Base-by-base conservation (phyloP, 2,329 filamentous ascomycete species). In the Fusarium algeriense region DNA sequence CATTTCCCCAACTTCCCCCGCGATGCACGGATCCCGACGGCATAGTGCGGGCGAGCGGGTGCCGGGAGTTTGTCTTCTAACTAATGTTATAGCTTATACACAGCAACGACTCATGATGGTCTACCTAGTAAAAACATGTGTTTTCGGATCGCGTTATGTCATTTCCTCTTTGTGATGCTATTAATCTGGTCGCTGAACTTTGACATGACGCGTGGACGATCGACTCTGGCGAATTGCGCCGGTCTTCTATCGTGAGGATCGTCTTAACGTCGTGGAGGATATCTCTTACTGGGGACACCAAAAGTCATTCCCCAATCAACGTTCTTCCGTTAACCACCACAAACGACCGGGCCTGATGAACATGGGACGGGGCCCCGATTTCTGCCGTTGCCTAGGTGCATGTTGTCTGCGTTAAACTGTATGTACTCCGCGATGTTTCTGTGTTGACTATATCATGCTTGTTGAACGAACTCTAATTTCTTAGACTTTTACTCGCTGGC, bases 1-100 rank as follows among this genome's bases (percentile, higher is more conserved):
- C 64, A 65, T 73, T 76, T 74, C 73, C 73, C 74, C 73, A 75
- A 75, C 70, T 76, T 74, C 71, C 71, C 74, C 73, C 74, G 67
- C 74, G 73, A 73, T 64, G 61, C 75, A 76, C 73, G 75, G 75
- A 73, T 74, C 65, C 66, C 52, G 50, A 73, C 65, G 71, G 73
- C 61, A 76, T 37, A 73, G 66, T 59, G 74, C 74, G 74, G 75
- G 71, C 66, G 71, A 76, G 70, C 75, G 75, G 75, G 70, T 74
- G 74, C 65, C 58, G 64, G 70, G 65, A 55, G 56, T 49, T 64
- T 63, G 38, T 49, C 50, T 57, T 38, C 28, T 19, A 43, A 44
- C 58, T 41, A 32, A 32, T 55, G 53, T 71, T 52, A 20, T 19
- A 50, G 20, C 8, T 26, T 45, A 23, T 38, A 37, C 37, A 38